Evolutionary conservation across 108 stramenopile genomes (phyloP).

Genomic region (Nitzschia sp.): DNA sequence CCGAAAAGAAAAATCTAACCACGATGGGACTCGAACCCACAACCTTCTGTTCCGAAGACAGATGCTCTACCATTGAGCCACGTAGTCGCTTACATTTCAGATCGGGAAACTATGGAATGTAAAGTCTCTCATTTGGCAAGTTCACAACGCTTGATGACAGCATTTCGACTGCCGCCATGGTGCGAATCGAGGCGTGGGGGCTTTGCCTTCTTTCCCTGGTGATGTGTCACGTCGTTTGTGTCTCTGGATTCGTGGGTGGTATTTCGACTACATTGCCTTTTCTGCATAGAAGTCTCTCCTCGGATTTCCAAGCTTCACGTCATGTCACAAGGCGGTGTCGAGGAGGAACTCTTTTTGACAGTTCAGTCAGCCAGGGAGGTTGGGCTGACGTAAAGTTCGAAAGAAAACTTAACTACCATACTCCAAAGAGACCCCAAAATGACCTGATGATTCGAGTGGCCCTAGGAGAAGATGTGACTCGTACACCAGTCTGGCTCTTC

Average conservation of each 20-base stretch:
- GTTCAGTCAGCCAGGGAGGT: too few relatives aligned
- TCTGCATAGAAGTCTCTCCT: too few relatives aligned
- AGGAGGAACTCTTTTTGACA: not conserved
- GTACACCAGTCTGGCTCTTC: slow-evolving; percentile 92
- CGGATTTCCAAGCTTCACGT: too few relatives aligned
- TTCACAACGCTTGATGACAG: not conserved
- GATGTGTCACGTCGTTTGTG: too few relatives aligned
- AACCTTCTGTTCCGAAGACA: slow-evolving; percentile 95
- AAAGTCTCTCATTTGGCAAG: too few relatives aligned
- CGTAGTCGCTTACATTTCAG: slow-evolving; percentile 35
- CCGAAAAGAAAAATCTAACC: slow-evolving; percentile 41
- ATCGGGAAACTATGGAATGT: too few relatives aligned
- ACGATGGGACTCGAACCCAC: slow-evolving; percentile 86
- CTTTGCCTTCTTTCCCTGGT: too few relatives aligned
- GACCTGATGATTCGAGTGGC: slow-evolving; percentile 86
- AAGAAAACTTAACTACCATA: slow-evolving; percentile 11
- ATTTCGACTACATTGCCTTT: too few relatives aligned
- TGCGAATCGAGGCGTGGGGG: too few relatives aligned
- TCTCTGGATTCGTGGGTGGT: too few relatives aligned
- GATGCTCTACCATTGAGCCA: slow-evolving; percentile 95
- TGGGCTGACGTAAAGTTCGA: not conserved
- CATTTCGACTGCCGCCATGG: too few relatives aligned
- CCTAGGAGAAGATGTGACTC: slow-evolving; percentile 66
- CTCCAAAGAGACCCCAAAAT: slow-evolving; percentile 51
- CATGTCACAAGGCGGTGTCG: not conserved